These are phyloP conservation scores for Neurospora discreta DNA, from an alignment of 495 filamentous ascomycete genomes.

Conservation along the genomic window DNA sequence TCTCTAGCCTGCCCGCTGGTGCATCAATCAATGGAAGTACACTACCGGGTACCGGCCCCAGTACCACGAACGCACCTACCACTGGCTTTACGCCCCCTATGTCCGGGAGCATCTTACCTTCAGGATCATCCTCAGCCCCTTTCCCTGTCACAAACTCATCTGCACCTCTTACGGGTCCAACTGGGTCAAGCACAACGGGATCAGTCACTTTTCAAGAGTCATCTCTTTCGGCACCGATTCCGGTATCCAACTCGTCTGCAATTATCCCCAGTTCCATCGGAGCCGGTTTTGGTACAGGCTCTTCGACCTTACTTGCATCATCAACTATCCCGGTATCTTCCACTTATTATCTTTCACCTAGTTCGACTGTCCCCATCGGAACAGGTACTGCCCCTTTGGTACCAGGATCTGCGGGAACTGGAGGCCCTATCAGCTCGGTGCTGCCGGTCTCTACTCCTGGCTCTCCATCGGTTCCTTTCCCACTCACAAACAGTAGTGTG, in stretches of 20 bases:
- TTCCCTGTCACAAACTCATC: constrained; percentile 16
- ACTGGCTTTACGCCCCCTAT: background rate
- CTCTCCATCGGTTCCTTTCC: constrained; percentile 2
- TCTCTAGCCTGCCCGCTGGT: background rate
- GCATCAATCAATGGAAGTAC: background rate
- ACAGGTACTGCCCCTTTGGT: background rate
- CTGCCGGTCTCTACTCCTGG: background rate
- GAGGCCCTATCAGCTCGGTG: background rate
- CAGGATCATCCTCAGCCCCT: constrained; percentile 1
- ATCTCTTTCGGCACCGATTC: background rate
- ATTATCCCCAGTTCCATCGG: background rate
- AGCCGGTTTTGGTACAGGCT: background rate
- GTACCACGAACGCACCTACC: background rate
- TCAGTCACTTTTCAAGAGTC: background rate
- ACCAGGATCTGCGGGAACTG: background rate
- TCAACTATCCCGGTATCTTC: background rate
- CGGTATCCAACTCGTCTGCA: background rate
- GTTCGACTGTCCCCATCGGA: background rate
- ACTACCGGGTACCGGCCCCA: background rate
- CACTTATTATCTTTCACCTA: background rate
- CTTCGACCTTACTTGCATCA: background rate
- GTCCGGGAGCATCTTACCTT: background rate
- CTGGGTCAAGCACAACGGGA: background rate
- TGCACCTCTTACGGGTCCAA: background rate
- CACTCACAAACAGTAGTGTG: constrained; percentile 6